Conservation (phyloP, 2,329 filamentous ascomycete species). For the Beauveria pseudobassiana region DNA sequence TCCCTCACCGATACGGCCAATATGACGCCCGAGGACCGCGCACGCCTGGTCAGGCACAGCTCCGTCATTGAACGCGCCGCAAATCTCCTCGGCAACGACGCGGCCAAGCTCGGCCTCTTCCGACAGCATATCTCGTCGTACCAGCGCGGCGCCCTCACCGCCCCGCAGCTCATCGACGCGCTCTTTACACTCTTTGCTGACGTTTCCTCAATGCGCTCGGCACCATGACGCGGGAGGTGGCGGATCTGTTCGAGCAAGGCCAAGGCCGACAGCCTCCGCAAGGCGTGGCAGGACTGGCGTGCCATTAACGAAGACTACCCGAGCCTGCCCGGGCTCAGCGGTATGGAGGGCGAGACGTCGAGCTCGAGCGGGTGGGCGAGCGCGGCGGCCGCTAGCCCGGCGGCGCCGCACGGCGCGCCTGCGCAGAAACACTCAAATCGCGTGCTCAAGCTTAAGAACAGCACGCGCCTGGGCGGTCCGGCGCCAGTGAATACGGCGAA, state of each 20-base stretch:
- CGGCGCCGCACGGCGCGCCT: conserved; percentile 29
- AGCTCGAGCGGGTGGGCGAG: conserved; percentile 51
- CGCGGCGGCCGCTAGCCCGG: conserved; percentile 52
- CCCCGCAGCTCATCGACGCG: conserved; percentile 72
- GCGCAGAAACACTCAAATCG: conserved; percentile 44
- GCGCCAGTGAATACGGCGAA: conserved; percentile 17
- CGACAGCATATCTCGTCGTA: conserved; percentile 73
- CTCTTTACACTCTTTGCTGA: conserved; percentile 81
- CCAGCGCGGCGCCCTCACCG: conserved; percentile 59
- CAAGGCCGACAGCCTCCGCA: conserved; percentile 67
- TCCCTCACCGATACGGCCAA: conserved; percentile 42
- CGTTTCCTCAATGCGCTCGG: conserved; percentile 70
- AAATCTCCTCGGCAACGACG: conserved; percentile 71
- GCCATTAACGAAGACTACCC: conserved; percentile 96
- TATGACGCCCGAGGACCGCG: conserved; percentile 70
- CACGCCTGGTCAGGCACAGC: conserved; percentile 69
- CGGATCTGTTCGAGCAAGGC: conserved; percentile 79
- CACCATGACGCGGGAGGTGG: conserved; percentile 82
- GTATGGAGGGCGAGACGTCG: conserved; percentile 55
- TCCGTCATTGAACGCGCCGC: conserved; percentile 81
- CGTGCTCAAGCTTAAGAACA: conserved; percentile 53
- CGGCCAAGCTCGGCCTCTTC: conserved; percentile 68
- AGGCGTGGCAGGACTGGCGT: conserved; percentile 91
- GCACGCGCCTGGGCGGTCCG: conserved; percentile 37
- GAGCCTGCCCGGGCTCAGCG: conserved; percentile 68